Conservation (phyloP, 2,329 filamentous ascomycete species). For the Xylaria sp. region DNA sequence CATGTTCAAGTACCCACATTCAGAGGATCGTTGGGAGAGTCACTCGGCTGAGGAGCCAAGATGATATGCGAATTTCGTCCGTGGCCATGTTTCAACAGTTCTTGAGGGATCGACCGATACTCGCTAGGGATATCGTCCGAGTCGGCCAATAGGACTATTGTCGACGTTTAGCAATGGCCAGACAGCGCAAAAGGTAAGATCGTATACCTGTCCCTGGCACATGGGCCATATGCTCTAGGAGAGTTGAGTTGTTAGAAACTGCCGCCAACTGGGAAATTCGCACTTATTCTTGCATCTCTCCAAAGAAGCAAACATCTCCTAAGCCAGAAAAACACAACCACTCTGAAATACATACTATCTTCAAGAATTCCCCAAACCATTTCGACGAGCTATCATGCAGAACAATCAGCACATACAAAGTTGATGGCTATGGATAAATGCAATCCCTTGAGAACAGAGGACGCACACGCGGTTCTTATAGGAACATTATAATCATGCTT, state of each 20-base stretch:
- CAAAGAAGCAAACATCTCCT: neutral
- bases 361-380: conserved; percentile 58
- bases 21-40: conserved; percentile 55
- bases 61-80: conserved; percentile 45
- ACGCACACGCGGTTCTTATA: conserved; percentile 10
- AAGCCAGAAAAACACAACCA: neutral
- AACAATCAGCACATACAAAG: neutral
- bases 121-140: conserved; percentile 53
- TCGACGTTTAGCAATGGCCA: conserved; percentile 24
- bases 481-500: neutral
- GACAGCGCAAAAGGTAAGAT: neutral
- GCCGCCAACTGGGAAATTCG: neutral
- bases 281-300: neutral
- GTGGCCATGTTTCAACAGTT: conserved; percentile 48
- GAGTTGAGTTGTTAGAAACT: neutral
- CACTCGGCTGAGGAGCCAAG: conserved; percentile 52
- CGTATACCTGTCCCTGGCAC: conserved; percentile 54
- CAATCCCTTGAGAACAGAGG: conserved; percentile 2
- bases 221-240: conserved; percentile 45
- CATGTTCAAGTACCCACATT: conserved; percentile 44
- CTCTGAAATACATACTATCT: conserved; percentile 32
- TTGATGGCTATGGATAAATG: neutral
- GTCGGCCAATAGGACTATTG: conserved; percentile 52
- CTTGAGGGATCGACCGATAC: conserved; percentile 49
- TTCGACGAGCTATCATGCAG: conserved; percentile 16